A percentile compares a stretch with the other conserved stretches of the same genome.
phyloP scores from a whole-genome alignment of 2,329 filamentous ascomycete genomes.

The Corynespora cassiicola region DNA sequence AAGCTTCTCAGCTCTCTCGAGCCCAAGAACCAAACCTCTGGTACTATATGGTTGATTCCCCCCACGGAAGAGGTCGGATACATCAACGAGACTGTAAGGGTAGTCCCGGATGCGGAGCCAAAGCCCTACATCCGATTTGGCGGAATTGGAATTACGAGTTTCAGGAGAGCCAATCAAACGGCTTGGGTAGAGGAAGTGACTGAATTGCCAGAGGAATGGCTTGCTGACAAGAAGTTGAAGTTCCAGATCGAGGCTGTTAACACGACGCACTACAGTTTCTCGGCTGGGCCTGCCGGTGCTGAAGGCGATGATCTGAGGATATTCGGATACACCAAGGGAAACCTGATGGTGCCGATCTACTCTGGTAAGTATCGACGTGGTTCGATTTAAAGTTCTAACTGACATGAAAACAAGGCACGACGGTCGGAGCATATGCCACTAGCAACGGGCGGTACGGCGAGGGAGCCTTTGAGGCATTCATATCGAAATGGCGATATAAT shows the following conservation, averaged over 20 bases:
- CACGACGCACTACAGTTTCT: conserved; percentile 8
- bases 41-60: background rate
- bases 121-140: conserved; percentile 6
- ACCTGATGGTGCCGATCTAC: conserved; percentile 5
- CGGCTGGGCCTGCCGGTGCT: background rate
- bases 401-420: too few relatives aligned
- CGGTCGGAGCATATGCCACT: conserved; percentile 6
- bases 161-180: conserved; percentile 4
- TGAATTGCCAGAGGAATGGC: too few relatives aligned
- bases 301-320: conserved; percentile 2
- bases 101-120: background rate
- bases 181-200: conserved; percentile 1
- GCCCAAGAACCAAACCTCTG: too few relatives aligned
- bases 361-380: conserved; percentile 1
- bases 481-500: conserved; percentile 8
- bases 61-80: too few relatives aligned
- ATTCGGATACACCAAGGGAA: conserved; percentile 3
- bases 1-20: conserved; percentile 1
- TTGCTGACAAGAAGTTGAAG: too few relatives aligned
- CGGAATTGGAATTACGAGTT: conserved; percentile 7
- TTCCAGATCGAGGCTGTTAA: conserved; percentile 10
- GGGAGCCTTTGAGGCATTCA: conserved; percentile 3
- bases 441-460: conserved; percentile 8
- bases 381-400: conserved; percentile 1
- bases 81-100: background rate